These are phyloP conservation scores for Verticillium klebahnii DNA, from an alignment of 2,329 filamentous ascomycete species.

Conservation along the genomic window DNA sequence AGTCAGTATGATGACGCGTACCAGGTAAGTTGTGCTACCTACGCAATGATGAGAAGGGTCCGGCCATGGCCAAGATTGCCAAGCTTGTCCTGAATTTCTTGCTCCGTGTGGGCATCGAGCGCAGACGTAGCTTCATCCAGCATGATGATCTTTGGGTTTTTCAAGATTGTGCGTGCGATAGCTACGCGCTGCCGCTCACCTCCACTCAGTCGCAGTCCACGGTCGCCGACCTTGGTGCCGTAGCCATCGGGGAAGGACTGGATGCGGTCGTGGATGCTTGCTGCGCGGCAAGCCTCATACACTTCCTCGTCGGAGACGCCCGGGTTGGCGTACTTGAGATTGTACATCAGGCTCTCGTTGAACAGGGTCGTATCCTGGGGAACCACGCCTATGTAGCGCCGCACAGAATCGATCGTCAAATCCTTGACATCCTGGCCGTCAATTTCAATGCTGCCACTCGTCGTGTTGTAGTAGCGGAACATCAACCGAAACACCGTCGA, in stretches of 20 bases:
- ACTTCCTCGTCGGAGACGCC: conserved; percentile 76
- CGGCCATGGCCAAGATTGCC: conserved; percentile 77
- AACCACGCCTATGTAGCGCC: conserved; percentile 88
- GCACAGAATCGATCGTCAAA: conserved; percentile 88
- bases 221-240: conserved; percentile 84
- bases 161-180: conserved; percentile 88
- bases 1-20: conserved; percentile 11
- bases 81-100: conserved; percentile 86
- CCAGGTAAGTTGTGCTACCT: conserved; percentile 31
- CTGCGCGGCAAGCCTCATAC: conserved; percentile 74
- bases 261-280: conserved; percentile 91
- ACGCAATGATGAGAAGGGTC: conserved; percentile 93
- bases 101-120: conserved; percentile 86
- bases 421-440: conserved; percentile 82
- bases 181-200: conserved; percentile 93
- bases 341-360: conserved; percentile 94
- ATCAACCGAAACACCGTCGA: conserved; percentile 94
- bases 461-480: conserved; percentile 92
- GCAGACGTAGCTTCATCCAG: conserved; percentile 91
- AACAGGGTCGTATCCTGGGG: conserved; percentile 95
- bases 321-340: conserved; percentile 84
- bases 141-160: conserved; percentile 87
- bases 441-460: conserved; percentile 73
- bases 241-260: conserved; percentile 85
- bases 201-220: conserved; percentile 79